Conservation (phyloP, 2,329 filamentous ascomycete species). For the Arachnomyces sp. region DNA sequence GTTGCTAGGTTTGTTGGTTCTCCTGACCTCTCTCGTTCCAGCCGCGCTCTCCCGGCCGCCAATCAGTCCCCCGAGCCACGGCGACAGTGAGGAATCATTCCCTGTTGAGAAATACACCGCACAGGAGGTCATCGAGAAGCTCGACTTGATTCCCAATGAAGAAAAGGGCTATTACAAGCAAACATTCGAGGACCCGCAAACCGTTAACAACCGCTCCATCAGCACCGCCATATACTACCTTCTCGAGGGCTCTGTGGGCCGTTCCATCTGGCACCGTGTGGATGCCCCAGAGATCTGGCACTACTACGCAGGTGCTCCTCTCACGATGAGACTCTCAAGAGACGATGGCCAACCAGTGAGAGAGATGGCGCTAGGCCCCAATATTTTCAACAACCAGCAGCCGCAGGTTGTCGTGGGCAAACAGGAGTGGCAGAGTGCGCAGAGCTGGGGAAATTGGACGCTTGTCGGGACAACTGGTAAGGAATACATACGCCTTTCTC, state of each 20-base stretch:
- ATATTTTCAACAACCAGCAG: slow-evolving; percentile 35
- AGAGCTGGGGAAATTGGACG: slow-evolving; percentile 41
- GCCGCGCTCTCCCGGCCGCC: too few species aligned
- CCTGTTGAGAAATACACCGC: slow-evolving; percentile 18
- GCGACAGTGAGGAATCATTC: too few species aligned
- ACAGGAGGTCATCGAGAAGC: slow-evolving; percentile 36
- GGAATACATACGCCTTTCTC: too few species aligned
- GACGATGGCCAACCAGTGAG: slow-evolving; percentile 32
- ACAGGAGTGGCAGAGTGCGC: slow-evolving; percentile 41
- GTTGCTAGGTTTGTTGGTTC: too few species aligned
- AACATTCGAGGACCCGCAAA: slow-evolving; percentile 37
- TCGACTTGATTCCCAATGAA: slow-evolving; percentile 37
- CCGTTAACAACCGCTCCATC: slow-evolving; percentile 29
- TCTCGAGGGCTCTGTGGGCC: slow-evolving; percentile 35
- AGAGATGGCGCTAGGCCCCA: slow-evolving; percentile 32
- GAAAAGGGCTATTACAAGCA: slow-evolving; percentile 45
- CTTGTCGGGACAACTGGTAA: slow-evolving; percentile 29
- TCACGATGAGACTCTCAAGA: slow-evolving; percentile 38
- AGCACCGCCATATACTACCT: slow-evolving; percentile 49
- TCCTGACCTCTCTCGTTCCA: too few species aligned
- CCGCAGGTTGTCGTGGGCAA: slow-evolving; percentile 39
- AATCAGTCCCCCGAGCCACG: too few species aligned
- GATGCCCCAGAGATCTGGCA: slow-evolving; percentile 47
- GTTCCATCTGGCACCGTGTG: slow-evolving; percentile 45
- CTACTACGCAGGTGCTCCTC: slow-evolving; percentile 45